Base-by-base conservation (phyloP, 352 stramenopile genomes). In the Phytopythium cucurbitacearum region DNA sequence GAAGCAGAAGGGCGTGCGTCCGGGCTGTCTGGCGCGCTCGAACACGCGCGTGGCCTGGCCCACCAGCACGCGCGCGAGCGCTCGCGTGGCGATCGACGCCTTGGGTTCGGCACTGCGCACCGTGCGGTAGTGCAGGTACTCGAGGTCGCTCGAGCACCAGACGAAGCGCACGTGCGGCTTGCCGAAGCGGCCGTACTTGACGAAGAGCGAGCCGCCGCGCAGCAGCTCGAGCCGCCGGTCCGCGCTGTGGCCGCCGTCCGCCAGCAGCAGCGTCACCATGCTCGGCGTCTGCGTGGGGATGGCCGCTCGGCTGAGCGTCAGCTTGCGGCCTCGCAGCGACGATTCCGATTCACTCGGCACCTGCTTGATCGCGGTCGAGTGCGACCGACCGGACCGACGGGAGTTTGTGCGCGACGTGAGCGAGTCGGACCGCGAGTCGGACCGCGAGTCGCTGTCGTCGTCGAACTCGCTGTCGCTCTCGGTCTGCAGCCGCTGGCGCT, bases 161-260 rank as follows among this genome's bases (percentile, higher is more conserved):
- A 92, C 77, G 51, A 92, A 92, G 11, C 82, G 76, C 35, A 88
- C 80, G 51, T 92, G 82, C 0, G 82, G 82, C 46, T 81, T 87
- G 35, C 82, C 82, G 44, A 65, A 87, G 13, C 82, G 79, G 0
- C 82, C 80, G 48, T 91, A 87, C 44, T 92, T 92, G 34, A 92
- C 74, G 36, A 92, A 92, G 28, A 92, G 58, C 33, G 71, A 85
- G 15, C 82, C 82, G 55, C 66, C 81, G 40, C 80, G 77, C 33
- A 92, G 69, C 36, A 92, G 48, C 40, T 90, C 77, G 71, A 89
- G 85, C 13, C 77, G 75, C 15, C 28, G 40, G 4, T 59, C 48
- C 21, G 21, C 21, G 36, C 13, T 60, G 48, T 60, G 43, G 7
- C 46, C 43, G n/a, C 12, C 69, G 73, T 32, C 73, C 57, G 5